Conservation (phyloP, 768 basidiomycete genomes). For the Gyrodon lividus region DNA sequence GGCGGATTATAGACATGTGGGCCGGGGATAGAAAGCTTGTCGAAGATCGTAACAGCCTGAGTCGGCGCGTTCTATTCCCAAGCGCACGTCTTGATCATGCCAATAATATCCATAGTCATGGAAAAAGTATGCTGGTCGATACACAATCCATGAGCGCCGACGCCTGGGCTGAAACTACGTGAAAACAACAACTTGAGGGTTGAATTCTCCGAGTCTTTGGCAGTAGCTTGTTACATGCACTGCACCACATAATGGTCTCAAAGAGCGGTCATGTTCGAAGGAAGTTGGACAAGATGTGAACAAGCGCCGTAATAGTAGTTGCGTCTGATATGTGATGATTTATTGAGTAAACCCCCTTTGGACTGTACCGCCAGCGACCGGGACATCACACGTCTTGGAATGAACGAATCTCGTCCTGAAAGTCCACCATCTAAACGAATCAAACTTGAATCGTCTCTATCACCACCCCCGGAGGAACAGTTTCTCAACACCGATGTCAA, state of each 20-base stretch:
- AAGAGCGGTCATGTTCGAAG: too few species aligned
- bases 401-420: constrained; percentile 2
- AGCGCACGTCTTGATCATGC: too few species aligned
- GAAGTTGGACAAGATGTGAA: too few species aligned
- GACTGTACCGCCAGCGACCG: not conserved
- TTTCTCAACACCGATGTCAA: not conserved
- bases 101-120: too few species aligned
- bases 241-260: not conserved
- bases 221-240: too few species aligned
- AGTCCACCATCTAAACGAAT: constrained; percentile 37
- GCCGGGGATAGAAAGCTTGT: not conserved
- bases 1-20: not conserved
- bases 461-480: constrained; percentile 8
- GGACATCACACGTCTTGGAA: not conserved
- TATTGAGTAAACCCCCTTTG: not conserved
- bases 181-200: not conserved
- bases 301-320: too few species aligned
- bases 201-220: too few species aligned
- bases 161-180: too few species aligned
- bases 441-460: constrained; percentile 31
- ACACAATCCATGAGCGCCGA: too few species aligned
- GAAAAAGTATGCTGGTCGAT: too few species aligned
- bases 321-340: not conserved
- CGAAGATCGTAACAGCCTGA: too few species aligned
- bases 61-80: too few species aligned